Conservation (phyloP, 371 early-diverging fungal genomes). For the Sporodiniella umbellata region DNA sequence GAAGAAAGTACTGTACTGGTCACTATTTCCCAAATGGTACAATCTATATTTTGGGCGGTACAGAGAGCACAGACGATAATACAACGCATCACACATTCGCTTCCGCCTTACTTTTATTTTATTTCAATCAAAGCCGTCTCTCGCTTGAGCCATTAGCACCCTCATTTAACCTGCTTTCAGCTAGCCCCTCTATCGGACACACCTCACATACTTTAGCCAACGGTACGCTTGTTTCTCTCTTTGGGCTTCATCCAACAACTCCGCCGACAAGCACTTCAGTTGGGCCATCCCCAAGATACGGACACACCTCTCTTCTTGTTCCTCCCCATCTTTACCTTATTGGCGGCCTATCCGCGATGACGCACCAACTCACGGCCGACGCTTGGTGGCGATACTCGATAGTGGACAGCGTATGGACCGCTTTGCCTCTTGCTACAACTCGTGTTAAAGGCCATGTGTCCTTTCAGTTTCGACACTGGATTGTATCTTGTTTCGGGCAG, state of each 20-base stretch:
- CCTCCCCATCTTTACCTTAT: conserved; percentile 3
- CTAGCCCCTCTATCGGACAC: conserved; percentile 7
- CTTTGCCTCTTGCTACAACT: background rate
- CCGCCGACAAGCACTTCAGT: background rate
- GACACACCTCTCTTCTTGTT: conserved; percentile 10
- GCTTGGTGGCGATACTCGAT: conserved; percentile 6
- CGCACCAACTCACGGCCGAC: conserved; percentile 2
- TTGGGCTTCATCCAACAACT: conserved; percentile 9
- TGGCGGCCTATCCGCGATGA: conserved; percentile 3
- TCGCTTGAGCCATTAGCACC: conserved; percentile 3
- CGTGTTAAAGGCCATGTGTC: conserved; percentile 17
- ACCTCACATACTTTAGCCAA: conserved; percentile 8
- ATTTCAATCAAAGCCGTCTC: conserved; percentile 5
- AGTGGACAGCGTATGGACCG: background rate
- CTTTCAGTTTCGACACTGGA: conserved; percentile 12
- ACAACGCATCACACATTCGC: too few species aligned
- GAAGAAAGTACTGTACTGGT: conserved; percentile 13
- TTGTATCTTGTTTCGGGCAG: conserved; percentile 27
- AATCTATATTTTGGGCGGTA: conserved; percentile 17
- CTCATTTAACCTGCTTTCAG: background rate
- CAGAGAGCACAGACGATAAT: background rate
- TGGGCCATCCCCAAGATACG: conserved; percentile 3
- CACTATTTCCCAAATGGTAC: conserved; percentile 14
- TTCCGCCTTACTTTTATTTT: conserved; percentile 9
- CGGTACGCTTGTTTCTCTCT: conserved; percentile 9